Base-by-base conservation (phyloP, 805 yeast genomes). In the Middelhovenomyces tepae region DNA sequence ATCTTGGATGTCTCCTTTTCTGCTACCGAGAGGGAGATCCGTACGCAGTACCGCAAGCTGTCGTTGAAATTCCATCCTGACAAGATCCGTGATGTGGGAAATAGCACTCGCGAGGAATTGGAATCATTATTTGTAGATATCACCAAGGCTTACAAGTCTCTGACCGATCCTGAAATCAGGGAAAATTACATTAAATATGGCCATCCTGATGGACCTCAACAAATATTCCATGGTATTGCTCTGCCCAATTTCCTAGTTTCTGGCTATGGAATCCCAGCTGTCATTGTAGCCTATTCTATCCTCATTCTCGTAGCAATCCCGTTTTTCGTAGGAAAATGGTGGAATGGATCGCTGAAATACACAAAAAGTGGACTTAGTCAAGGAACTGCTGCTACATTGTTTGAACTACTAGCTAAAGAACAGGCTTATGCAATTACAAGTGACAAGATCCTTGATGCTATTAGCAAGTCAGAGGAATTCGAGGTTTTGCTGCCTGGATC, bases 161-260 rank as follows among this genome's bases (percentile, higher is more conserved):
- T 91, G 43, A 93, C 98, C 9, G 97, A 91, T 58, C 95, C 84
- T 46, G 69, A 66, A 7, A 75, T 83, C 3, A 80, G 75, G 48
- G 83, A 82, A 46, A 91, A 91, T 54, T 86, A 72, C 56, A 63
- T 78, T 48, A 77, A 73, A 47, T 91, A 79, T 51, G 99, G 99
- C 31, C 95, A 93, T 54, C 99, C 99, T 4, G 99, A 91, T 62
- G 98, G 98, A 27, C 95, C 94, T 26, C 94, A 84, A 57, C 83
- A 83, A 17, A 69, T 79, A 13, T 64, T 79, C 14, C 95, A 85
- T 54, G 98, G 98, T 41, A 86, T 91, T 56, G 99, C 97, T 0
- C 62, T 91, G 44, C 99, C 99, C 20, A 77, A 80, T 53, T 85
- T 83, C 59, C 67, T 91, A 40, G 82, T 93, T 19, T 95, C 85